A percentile compares a stretch with the other conserved stretches of the same genome.
phyloP scores from a whole-genome alignment of 2,329 filamentous ascomycete species.

The Talaromyces sp. region DNA sequence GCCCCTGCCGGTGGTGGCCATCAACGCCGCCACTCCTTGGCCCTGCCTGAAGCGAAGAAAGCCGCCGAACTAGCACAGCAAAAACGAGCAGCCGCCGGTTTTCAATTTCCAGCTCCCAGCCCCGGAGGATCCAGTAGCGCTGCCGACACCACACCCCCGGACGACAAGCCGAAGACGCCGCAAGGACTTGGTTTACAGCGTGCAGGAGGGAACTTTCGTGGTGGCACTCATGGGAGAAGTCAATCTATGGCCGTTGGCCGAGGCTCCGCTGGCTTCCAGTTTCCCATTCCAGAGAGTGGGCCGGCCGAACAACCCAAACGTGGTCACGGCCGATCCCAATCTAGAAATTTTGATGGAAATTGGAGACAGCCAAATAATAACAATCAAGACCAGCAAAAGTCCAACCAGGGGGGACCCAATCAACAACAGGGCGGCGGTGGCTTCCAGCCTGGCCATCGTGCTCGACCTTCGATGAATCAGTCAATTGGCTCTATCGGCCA shows the following conservation, averaged over 20 bases:
- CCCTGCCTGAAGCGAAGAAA: slow-evolving; percentile 93
- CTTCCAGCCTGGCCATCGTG: slow-evolving; percentile 90
- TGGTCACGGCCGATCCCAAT: slow-evolving; percentile 75
- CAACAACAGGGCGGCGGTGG: slow-evolving; percentile 66
- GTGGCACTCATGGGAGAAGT: slow-evolving; percentile 54
- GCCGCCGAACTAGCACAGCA: slow-evolving; percentile 94
- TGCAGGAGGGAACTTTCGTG: slow-evolving; percentile 75
- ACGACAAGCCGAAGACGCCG: slow-evolving; percentile 36
- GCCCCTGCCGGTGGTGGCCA: slow-evolving; percentile 69
- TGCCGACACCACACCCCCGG: slow-evolving; percentile 37
- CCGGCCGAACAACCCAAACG: slow-evolving; percentile 69
- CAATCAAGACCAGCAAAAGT: slow-evolving; percentile 46
- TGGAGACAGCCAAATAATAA: slow-evolving; percentile 75
- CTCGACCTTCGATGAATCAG: slow-evolving; percentile 77
- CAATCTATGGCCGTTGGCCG: slow-evolving; percentile 51
- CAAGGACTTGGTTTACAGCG: slow-evolving; percentile 53
- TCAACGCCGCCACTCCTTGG: slow-evolving; percentile 88
- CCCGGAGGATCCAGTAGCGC: slow-evolving; percentile 50
- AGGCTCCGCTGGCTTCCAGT: slow-evolving; percentile 64
- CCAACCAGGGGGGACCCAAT: slow-evolving; percentile 56
- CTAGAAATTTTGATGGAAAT: slow-evolving; percentile 95
- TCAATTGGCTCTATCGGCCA: slow-evolving; percentile 77
- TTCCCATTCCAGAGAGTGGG: slow-evolving; percentile 49
- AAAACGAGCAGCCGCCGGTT: slow-evolving; percentile 87
- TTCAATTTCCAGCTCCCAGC: slow-evolving; percentile 83